Percentiles rank a stretch among this genome's conserved stretches.
Conservation (phyloP, 441 rosid species). For the Erodium moschatum region DNA sequence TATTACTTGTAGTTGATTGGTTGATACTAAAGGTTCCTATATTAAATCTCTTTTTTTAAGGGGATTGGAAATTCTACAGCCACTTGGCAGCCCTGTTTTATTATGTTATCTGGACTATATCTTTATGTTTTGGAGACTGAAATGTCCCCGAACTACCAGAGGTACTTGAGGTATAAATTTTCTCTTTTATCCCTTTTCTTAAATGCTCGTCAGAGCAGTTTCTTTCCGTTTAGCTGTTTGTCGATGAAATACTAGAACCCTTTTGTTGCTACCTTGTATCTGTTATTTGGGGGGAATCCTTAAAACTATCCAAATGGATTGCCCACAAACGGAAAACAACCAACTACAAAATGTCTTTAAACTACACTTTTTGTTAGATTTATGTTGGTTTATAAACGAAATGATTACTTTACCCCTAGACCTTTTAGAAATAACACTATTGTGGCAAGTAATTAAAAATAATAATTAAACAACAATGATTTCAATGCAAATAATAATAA, state of each 20-base stretch:
- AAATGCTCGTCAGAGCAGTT: not conserved
- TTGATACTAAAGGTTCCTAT: not conserved
- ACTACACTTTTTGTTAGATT: no score
- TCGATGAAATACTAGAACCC: not conserved
- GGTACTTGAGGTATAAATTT: conserved; percentile 66
- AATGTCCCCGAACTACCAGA: conserved; percentile 66
- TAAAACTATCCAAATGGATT: no score
- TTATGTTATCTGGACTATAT: conserved; percentile 77
- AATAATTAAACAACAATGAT: no score
- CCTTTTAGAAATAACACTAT: no score
- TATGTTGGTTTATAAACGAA: no score
- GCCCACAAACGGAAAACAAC: no score
- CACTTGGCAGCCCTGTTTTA: conserved; percentile 87
- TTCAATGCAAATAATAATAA: no score
- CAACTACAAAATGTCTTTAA: no score
- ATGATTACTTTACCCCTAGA: no score
- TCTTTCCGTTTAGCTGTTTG: conserved; percentile 5
- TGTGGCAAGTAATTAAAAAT: no score
- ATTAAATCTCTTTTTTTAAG: conserved; percentile 35
- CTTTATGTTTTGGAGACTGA: conserved; percentile 79
- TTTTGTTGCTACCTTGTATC: conserved; percentile 14
- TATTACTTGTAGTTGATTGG: conserved; percentile 15
- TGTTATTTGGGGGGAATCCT: no score
- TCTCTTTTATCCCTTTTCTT: conserved; percentile 13
- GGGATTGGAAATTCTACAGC: conserved; percentile 95